phyloP scores from a whole-genome alignment of 164 flowering plant genomes.

The Berberis thunbergii region DNA sequence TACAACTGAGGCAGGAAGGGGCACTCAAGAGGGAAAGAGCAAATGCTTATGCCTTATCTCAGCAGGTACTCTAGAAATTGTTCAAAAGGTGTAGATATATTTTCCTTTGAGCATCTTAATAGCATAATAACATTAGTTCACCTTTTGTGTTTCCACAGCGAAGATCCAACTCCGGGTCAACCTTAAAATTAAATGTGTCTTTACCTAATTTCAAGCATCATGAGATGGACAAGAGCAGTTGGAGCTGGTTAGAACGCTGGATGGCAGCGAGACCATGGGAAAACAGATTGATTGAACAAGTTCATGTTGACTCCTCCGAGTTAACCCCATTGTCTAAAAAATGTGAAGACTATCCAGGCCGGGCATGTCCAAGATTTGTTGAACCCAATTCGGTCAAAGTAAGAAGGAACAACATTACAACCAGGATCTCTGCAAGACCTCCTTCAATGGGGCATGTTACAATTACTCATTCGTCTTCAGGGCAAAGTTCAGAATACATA shows the following conservation, averaged over 20 bases:
- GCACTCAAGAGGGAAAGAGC: slow-evolving; percentile 90
- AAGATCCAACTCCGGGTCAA: slow-evolving; percentile 38
- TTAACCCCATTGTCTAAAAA: slow-evolving; percentile 35
- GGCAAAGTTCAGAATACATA: slow-evolving; percentile 65
- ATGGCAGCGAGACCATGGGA: slow-evolving; percentile 99
- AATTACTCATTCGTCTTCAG: slow-evolving; percentile 55
- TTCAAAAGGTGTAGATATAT: background rate
- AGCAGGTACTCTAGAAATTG: slow-evolving; percentile 38
- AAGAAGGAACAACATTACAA: slow-evolving; percentile 64
- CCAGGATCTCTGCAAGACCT: slow-evolving; percentile 77
- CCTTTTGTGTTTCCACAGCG: slow-evolving; percentile 42
- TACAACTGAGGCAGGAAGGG: slow-evolving; percentile 71
- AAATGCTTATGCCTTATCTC: slow-evolving; percentile 49
- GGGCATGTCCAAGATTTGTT: slow-evolving; percentile 24
- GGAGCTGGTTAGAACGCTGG: slow-evolving; percentile 99
- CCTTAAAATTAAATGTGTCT: slow-evolving; percentile 21
- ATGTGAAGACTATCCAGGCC: slow-evolving; percentile 16
- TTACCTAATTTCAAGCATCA: slow-evolving; percentile 25
- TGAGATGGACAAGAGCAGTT: slow-evolving; percentile 56
- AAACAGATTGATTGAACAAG: slow-evolving; percentile 70
- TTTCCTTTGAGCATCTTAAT: background rate
- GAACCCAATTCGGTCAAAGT: slow-evolving; percentile 49
- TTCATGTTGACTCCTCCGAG: slow-evolving; percentile 24
- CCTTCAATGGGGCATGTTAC: slow-evolving; percentile 14
- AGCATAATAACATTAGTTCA: background rate